Percentiles rank a stretch among this genome's conserved stretches.
These are phyloP conservation scores for Groenewaldozyma salmanticensis DNA, from an alignment of 805 yeast species.

Conservation along the genomic window DNA sequence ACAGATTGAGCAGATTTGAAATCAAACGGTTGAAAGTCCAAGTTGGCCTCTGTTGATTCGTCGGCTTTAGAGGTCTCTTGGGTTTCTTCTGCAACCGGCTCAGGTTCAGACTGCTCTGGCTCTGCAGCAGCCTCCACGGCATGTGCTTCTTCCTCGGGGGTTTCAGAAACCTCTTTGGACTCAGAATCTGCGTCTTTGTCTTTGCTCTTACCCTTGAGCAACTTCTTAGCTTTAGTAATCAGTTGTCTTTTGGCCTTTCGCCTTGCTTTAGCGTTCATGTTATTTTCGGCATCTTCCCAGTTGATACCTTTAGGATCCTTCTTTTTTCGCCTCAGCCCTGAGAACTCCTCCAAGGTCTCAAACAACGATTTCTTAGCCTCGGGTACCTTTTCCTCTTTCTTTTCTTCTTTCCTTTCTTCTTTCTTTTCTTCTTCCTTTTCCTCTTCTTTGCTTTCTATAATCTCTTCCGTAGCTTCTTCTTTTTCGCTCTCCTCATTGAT, in stretches of 20 bases:
- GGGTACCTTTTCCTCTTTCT: not conserved
- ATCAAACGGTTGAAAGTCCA: constrained; percentile 18
- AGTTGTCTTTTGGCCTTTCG: not conserved
- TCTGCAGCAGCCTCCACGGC: not conserved
- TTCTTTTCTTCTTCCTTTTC: constrained; percentile 4
- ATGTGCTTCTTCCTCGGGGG: no score
- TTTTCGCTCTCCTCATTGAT: constrained; percentile 3
- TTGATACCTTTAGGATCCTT: not conserved
- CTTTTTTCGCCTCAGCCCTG: constrained; percentile 2
- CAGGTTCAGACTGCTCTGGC: not conserved
- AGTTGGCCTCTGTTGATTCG: not conserved
- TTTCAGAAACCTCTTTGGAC: no score
- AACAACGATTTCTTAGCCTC: not conserved
- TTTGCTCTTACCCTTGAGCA: not conserved
- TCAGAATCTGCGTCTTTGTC: no score
- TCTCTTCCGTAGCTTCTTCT: constrained; percentile 5
- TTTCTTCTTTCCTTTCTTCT: constrained; percentile 5
- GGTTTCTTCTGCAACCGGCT: not conserved
- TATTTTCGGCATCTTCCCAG: no score
- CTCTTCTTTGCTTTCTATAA: not conserved
- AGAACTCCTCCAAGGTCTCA: constrained; percentile 3
- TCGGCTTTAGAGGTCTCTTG: constrained; percentile 1
- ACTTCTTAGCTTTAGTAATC: not conserved
- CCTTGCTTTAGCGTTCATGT: constrained; percentile 1
- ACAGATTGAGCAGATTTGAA: constrained; percentile 20